phyloP scores from a whole-genome alignment of 2,329 filamentous ascomycete species.

The Alternaria consortialis region DNA sequence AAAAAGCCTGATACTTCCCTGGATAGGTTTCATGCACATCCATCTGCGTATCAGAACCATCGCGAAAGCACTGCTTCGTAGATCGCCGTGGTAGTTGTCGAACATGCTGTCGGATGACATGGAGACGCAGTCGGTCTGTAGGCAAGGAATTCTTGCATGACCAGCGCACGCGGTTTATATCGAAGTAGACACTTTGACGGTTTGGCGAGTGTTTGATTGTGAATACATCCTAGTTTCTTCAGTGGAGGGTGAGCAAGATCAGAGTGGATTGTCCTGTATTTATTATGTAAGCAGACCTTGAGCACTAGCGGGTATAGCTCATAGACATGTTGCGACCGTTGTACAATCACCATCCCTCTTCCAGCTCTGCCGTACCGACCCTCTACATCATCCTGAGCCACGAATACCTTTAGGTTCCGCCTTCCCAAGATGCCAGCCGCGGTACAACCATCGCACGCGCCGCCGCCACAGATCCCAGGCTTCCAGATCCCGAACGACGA shows the following conservation, averaged over 20 bases:
- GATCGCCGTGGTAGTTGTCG: not conserved
- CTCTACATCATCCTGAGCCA: not conserved
- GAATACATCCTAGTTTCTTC: too few relatives aligned
- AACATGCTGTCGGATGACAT: not conserved
- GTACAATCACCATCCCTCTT: not conserved
- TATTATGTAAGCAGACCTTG: constrained; percentile 10
- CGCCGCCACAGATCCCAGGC: constrained; percentile 50
- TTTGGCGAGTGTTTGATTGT: not conserved
- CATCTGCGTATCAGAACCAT: not conserved
- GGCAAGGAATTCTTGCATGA: not conserved
- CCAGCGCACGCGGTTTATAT: not conserved
- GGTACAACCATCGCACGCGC: constrained; percentile 25
- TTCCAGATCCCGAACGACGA: constrained; percentile 32
- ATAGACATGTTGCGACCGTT: not conserved
- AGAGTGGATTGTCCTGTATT: not conserved
- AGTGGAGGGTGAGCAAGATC: not conserved
- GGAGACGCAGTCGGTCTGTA: not conserved
- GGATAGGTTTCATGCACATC: not conserved
- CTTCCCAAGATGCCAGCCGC: constrained; percentile 30
- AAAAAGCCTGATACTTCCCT: not conserved
- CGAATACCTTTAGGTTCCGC: not conserved
- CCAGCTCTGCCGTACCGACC: not conserved
- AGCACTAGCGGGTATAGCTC: constrained; percentile 9
- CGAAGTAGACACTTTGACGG: not conserved
- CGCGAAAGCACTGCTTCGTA: not conserved